These are phyloP conservation scores for Pseudohalonectria lignicola DNA, from an alignment of 2,329 filamentous ascomycete genomes.

Conservation along the genomic window DNA sequence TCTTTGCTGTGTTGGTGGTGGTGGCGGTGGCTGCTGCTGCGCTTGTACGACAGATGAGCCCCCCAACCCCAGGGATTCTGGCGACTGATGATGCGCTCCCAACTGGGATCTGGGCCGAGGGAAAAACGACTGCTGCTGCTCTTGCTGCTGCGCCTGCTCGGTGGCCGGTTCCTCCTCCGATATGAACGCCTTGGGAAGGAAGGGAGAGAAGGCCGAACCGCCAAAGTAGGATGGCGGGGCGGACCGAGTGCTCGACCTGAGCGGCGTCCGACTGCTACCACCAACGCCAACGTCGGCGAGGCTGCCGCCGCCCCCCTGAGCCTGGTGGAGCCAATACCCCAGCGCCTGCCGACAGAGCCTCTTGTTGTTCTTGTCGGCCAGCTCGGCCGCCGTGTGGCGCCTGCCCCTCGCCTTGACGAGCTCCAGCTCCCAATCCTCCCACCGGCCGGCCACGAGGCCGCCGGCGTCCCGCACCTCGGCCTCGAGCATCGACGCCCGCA, in stretches of 20 bases:
- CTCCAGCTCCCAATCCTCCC: constrained; percentile 12
- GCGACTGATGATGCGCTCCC: no score
- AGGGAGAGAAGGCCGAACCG: background rate
- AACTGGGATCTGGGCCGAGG: no score
- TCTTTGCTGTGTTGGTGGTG: no score
- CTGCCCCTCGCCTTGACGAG: constrained; percentile 10
- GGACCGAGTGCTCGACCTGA: background rate
- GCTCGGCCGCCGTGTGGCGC: constrained; percentile 8
- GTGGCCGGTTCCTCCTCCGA: no score
- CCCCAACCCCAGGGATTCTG: no score
- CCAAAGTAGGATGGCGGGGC: constrained; percentile 2
- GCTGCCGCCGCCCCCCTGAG: background rate
- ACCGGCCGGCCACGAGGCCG: constrained; percentile 4
- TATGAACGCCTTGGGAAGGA: no score
- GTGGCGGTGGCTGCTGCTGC: no score
- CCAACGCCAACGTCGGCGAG: background rate
- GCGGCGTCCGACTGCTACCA: background rate
- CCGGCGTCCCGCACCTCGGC: constrained; percentile 6
- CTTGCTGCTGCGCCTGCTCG: no score
- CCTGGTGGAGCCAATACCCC: constrained; percentile 8
- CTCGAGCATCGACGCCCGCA: background rate
- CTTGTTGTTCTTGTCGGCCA: constrained; percentile 11
- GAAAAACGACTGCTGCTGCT: no score
- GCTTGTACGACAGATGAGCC: no score
- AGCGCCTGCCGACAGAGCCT: constrained; percentile 8